Evolutionary conservation across 345 rosid species (phyloP).

Genomic region (Trapa bicornis): DNA sequence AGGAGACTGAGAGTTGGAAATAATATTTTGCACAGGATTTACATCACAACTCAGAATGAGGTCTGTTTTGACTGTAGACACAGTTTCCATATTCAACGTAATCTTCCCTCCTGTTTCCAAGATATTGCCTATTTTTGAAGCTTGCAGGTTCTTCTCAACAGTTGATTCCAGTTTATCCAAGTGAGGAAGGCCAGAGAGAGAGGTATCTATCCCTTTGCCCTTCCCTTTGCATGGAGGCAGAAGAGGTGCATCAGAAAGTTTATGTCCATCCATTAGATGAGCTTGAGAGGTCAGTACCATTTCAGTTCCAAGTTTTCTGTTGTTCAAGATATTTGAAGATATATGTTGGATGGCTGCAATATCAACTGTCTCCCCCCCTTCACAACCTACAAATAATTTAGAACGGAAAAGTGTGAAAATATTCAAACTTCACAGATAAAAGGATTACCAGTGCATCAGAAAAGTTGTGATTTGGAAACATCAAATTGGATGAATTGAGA

Average conservation of each 20-base stretch:
- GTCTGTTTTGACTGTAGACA: constrained; percentile 17
- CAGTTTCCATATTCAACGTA: constrained; percentile 18
- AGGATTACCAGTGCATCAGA: not conserved
- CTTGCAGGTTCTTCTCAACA: constrained; percentile 38
- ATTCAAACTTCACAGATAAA: constrained; percentile 5
- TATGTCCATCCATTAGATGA: constrained; percentile 12
- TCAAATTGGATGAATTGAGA: not conserved
- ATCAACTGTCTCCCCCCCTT: not conserved
- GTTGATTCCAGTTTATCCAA: constrained; percentile 43
- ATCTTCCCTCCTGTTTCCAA: constrained; percentile 14
- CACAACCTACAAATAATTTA: not conserved
- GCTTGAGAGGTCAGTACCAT: constrained; percentile 12
- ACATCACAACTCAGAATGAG: constrained; percentile 19
- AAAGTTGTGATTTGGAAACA: not conserved
- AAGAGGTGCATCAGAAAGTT: constrained; percentile 12
- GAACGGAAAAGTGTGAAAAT: not conserved
- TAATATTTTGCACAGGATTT: constrained; percentile 13
- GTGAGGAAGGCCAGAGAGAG: constrained; percentile 11
- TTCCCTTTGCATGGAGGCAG: constrained; percentile 16
- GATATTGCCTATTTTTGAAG: constrained; percentile 15
- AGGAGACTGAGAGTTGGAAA: constrained; percentile 16
- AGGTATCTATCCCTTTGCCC: constrained; percentile 8
- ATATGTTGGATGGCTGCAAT: not conserved
- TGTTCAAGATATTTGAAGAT: not conserved
- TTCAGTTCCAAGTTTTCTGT: not conserved